Evolutionary conservation across 805 yeast genomes (phyloP).

Genomic region (Nadsonia fulvescens): DNA sequence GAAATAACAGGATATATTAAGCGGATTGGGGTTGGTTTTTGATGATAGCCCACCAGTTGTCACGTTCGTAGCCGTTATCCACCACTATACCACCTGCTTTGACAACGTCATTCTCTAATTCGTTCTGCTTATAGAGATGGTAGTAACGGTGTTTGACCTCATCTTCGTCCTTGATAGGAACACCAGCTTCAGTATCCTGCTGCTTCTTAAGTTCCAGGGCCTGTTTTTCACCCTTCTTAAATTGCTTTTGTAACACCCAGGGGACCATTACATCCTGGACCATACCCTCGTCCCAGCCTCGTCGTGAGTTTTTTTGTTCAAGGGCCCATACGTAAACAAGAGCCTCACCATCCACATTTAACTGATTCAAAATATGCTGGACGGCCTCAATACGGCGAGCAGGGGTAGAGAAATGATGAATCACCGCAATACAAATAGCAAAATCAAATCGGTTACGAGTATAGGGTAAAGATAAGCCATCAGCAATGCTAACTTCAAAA

Average conservation of each 20-base stretch:
- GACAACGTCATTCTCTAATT: conserved; percentile 50
- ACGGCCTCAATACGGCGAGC: conserved; percentile 68
- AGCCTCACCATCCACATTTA: conserved; percentile 46
- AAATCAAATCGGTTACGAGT: conserved; percentile 41
- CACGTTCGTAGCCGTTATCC: conserved; percentile 72
- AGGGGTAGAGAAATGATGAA: conserved; percentile 84
- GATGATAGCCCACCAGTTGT: conserved; percentile 77
- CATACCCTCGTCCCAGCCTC: conserved; percentile 85
- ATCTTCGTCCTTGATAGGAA: conserved; percentile 16
- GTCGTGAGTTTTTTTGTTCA: conserved; percentile 71
- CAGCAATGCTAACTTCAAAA: conserved; percentile 56
- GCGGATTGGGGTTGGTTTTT: too few relatives aligned
- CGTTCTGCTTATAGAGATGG: conserved; percentile 75
- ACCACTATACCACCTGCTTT: conserved; percentile 55
- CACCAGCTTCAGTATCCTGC: conserved; percentile 4
- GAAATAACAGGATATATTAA: too few relatives aligned
- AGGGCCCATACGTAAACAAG: conserved; percentile 92
- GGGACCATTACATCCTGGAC: conserved; percentile 91
- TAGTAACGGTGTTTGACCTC: conserved; percentile 67
- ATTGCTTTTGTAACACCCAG: conserved; percentile 59
- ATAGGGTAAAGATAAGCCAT: conserved; percentile 55
- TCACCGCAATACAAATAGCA: conserved; percentile 88
- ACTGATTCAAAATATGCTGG: conserved; percentile 39
- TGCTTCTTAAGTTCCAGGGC: conserved; percentile 11
- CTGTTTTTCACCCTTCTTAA: conserved; percentile 18